phyloP scores from a whole-genome alignment of 495 filamentous ascomycete species.

The Chlorociboria aeruginascens region DNA sequence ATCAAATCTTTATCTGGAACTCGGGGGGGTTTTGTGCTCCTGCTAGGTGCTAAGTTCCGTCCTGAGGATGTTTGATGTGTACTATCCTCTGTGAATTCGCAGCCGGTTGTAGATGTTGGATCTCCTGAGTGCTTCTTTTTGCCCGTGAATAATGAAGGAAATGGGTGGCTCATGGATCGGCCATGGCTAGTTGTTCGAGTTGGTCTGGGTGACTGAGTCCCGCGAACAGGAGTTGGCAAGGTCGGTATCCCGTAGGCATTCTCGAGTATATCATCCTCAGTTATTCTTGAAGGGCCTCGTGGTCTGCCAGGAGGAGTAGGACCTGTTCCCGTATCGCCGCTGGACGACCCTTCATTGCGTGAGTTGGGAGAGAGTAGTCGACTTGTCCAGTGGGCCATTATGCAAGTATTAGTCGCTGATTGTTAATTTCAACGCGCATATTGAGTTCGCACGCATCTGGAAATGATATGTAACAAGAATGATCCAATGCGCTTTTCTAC shows the following conservation, averaged over 20 bases:
- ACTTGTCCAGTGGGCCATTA: constrained; percentile 19
- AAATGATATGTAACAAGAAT: too few species aligned
- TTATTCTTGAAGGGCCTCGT: constrained; percentile 3
- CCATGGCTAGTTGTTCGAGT: constrained; percentile 31
- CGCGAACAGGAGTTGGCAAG: constrained; percentile 7
- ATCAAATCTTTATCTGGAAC: constrained; percentile 28
- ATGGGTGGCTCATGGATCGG: constrained; percentile 68
- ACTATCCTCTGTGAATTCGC: constrained; percentile 15
- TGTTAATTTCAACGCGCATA: constrained; percentile 1
- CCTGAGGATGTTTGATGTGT: background rate
- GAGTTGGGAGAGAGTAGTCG: constrained; percentile 14
- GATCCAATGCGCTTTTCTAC: too few species aligned
- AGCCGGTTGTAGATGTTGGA: background rate
- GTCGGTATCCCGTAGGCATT: constrained; percentile 23
- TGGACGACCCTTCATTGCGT: constrained; percentile 1
- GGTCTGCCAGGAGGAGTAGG: constrained; percentile 4
- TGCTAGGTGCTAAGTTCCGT: background rate
- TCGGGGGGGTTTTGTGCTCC: constrained; percentile 5
- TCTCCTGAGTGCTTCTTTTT: constrained; percentile 39
- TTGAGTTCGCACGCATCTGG: too few species aligned
- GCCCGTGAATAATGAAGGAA: constrained; percentile 49
- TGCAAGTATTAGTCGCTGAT: constrained; percentile 6
- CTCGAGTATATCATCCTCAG: constrained; percentile 14
- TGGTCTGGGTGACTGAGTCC: constrained; percentile 10
- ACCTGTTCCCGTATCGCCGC: background rate